A percentile compares a stretch with the other conserved stretches of the same genome.
phyloP scores from a whole-genome alignment of 108 stramenopile species.

The Skeletonema tropicum region DNA sequence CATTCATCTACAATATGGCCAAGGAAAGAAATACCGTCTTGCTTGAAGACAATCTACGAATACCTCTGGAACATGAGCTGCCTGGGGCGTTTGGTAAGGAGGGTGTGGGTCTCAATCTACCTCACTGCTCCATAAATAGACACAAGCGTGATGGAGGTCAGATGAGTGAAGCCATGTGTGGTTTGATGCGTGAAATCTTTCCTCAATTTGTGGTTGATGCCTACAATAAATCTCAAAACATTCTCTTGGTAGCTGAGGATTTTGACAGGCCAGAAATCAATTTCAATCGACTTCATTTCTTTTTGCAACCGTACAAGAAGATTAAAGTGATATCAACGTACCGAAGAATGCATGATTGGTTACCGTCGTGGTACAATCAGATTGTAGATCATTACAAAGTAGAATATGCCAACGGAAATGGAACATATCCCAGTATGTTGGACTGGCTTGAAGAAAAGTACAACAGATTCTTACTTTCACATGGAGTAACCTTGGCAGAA shows the following conservation, averaged over 20 bases:
- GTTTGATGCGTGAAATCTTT: slow-evolving; percentile 4
- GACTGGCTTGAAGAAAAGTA: slow-evolving; percentile 16
- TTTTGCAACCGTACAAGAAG: slow-evolving; percentile 21
- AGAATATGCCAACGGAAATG: slow-evolving; percentile 13
- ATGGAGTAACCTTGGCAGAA: slow-evolving; percentile 14
- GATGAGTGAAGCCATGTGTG: not conserved
- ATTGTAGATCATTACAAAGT: slow-evolving; percentile 13
- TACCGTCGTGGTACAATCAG: slow-evolving; percentile 24
- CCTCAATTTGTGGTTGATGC: slow-evolving; percentile 12
- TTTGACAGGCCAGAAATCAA: slow-evolving; percentile 19
- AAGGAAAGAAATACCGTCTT: slow-evolving; percentile 6
- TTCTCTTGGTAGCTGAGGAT: slow-evolving; percentile 35
- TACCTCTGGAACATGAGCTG: slow-evolving; percentile 11
- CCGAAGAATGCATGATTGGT: slow-evolving; percentile 33
- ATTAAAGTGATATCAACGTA: slow-evolving; percentile 28
- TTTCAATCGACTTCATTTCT: slow-evolving; percentile 10
- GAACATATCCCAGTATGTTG: slow-evolving; percentile 23
- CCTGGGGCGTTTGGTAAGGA: slow-evolving; percentile 11
- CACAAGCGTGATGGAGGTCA: slow-evolving; percentile 23
- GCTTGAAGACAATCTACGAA: slow-evolving; percentile 12
- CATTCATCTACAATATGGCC: slow-evolving; percentile 9
- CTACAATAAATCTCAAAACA: slow-evolving; percentile 12
- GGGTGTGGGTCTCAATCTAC: slow-evolving; percentile 16
- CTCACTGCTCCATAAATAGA: slow-evolving; percentile 21
- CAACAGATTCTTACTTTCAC: slow-evolving; percentile 10